A percentile compares a stretch with the other conserved stretches of the same genome.
Conservation (phyloP, 495 filamentous ascomycete species). For the Penicillium alfredii region DNA sequence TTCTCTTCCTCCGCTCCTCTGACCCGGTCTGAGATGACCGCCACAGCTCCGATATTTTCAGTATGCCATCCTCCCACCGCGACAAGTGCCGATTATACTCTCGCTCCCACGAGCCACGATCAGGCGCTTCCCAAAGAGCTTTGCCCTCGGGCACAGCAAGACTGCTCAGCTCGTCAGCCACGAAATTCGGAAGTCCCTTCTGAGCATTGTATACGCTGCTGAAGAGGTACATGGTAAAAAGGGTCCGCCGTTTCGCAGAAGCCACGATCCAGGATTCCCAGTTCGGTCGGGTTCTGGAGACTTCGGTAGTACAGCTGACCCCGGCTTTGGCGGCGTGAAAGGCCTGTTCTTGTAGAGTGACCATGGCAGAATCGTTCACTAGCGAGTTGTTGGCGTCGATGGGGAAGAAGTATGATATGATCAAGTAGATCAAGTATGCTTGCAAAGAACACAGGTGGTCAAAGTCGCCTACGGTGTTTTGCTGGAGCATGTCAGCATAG, state of each 20-base stretch:
- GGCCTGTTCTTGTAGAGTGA: slow-evolving; percentile 43
- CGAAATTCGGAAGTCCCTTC: slow-evolving; percentile 35
- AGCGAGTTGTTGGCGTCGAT: slow-evolving; percentile 8
- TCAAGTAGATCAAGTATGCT: slow-evolving; percentile 43
- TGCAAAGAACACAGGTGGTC: slow-evolving; percentile 39
- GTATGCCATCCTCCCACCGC: slow-evolving; percentile 31
- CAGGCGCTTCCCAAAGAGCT: slow-evolving; percentile 30
- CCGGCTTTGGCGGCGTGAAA: slow-evolving; percentile 34
- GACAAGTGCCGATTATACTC: slow-evolving; percentile 36
- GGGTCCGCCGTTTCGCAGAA: slow-evolving; percentile 39
- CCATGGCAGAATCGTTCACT: slow-evolving; percentile 29
- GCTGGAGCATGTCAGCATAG: slow-evolving; percentile 10
- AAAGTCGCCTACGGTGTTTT: slow-evolving; percentile 23
- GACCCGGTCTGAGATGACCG: slow-evolving; percentile 13
- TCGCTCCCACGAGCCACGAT: slow-evolving; percentile 30
- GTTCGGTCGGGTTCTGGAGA: slow-evolving; percentile 25
- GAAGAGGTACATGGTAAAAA: slow-evolving; percentile 46
- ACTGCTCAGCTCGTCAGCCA: slow-evolving; percentile 33
- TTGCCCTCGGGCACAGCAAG: slow-evolving; percentile 29
- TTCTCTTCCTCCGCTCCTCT: slow-evolving; percentile 4
- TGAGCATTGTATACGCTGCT: slow-evolving; percentile 36
- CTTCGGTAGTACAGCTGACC: slow-evolving; percentile 34
- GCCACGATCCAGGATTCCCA: slow-evolving; percentile 49
- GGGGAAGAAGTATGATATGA: slow-evolving; percentile 38
- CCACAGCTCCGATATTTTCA: slow-evolving; percentile 43